phyloP scores from a whole-genome alignment of 2,329 filamentous ascomycete genomes.

The Plenodomus lindquistii region DNA sequence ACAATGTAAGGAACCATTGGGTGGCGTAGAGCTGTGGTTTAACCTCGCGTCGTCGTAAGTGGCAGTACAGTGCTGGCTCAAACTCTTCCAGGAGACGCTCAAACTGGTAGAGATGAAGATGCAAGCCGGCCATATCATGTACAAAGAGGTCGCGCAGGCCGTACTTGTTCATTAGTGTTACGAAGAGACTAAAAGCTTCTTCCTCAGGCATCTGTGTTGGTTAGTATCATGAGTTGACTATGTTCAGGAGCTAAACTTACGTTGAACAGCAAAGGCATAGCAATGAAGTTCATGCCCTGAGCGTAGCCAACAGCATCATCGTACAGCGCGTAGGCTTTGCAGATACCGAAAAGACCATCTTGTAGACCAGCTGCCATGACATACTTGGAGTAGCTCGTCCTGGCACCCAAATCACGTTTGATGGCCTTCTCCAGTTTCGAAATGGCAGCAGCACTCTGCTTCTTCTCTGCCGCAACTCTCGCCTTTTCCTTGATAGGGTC shows the following conservation, averaged over 20 bases:
- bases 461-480: conserved; percentile 66
- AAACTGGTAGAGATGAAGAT: conserved; percentile 92
- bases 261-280: conserved; percentile 95
- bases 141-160: conserved; percentile 89
- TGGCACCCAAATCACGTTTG: conserved; percentile 83
- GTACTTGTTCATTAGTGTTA: conserved; percentile 96
- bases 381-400: conserved; percentile 97
- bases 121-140: conserved; percentile 93
- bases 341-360: conserved; percentile 91
- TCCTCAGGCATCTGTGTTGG: conserved; percentile 81
- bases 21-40: conserved; percentile 93
- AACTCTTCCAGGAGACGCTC: conserved; percentile 91
- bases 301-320: conserved; percentile 95
- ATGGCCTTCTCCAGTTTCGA: conserved; percentile 90
- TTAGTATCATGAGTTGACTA: conserved; percentile 67
- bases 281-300: conserved; percentile 98
- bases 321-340: conserved; percentile 95
- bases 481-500: conserved; percentile 68
- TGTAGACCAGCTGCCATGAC: conserved; percentile 88
- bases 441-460: conserved; percentile 72
- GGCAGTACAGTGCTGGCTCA: conserved; percentile 92
- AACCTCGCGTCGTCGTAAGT: conserved; percentile 84
- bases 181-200: conserved; percentile 91
- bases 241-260: conserved; percentile 55
- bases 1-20: conserved; percentile 98